Percentiles rank a stretch among this genome's conserved stretches.
phyloP scores from a whole-genome alignment of 768 basidiomycete genomes.

The Tulasnella sp. region DNA sequence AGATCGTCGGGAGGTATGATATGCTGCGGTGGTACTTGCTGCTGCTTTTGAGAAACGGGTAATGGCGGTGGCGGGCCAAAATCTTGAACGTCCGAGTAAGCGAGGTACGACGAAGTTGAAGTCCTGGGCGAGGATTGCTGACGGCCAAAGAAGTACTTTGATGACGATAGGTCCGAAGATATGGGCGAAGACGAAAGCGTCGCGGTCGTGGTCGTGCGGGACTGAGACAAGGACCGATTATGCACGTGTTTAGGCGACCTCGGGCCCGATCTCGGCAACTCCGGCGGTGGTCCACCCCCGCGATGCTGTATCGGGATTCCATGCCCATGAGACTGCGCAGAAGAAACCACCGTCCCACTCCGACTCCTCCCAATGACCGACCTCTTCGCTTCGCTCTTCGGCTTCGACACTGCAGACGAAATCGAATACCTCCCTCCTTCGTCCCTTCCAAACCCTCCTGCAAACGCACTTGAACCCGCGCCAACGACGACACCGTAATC shows the following conservation, averaged over 20 bases:
- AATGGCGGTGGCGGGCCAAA: not conserved
- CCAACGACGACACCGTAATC: not conserved
- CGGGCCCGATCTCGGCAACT: not conserved
- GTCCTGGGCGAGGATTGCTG: not conserved
- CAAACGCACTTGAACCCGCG: not conserved
- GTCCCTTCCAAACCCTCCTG: not conserved
- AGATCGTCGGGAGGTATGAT: slow-evolving; percentile 7
- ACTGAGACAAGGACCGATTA: slow-evolving; percentile 15
- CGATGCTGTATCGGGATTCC: not conserved
- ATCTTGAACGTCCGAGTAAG: not conserved
- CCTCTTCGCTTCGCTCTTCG: not conserved
- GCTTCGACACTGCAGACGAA: not conserved
- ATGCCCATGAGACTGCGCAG: not conserved
- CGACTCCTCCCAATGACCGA: slow-evolving; percentile 6
- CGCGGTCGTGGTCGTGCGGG: slow-evolving; percentile 1
- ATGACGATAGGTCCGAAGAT: slow-evolving; percentile 13
- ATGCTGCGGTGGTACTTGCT: not conserved
- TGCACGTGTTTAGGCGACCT: not conserved
- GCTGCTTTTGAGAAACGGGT: not conserved
- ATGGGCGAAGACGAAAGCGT: slow-evolving; percentile 12
- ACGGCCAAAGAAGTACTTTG: slow-evolving; percentile 7
- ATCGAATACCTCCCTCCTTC: not conserved
- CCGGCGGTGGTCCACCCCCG: not conserved
- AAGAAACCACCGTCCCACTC: slow-evolving; percentile 12
- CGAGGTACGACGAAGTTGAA: slow-evolving; percentile 2